Percentiles rank a stretch among this genome's conserved stretches.
phyloP scores from a whole-genome alignment of 169 alveolate species.

The Plasmodium vinckei region DNA sequence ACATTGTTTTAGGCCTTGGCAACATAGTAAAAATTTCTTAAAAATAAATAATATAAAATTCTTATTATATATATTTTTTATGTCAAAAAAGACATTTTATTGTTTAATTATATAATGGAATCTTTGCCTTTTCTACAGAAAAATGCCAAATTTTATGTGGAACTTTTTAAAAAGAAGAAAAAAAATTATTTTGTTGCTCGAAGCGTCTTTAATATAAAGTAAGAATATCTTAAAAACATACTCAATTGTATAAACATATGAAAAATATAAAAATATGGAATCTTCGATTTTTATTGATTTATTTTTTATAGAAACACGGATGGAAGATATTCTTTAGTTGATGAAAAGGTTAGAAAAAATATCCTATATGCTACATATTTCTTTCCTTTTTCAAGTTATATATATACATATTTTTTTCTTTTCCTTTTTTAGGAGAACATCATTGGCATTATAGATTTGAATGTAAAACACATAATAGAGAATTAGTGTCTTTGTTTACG shows the following conservation, averaged over 20 bases:
- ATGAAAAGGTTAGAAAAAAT: conserved; percentile 37
- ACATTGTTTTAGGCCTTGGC: conserved; percentile 26
- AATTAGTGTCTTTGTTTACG: neutral
- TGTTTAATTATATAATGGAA: neutral
- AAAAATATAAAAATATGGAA: neutral
- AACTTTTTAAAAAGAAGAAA: conserved; percentile 51
- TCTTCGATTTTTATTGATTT: neutral
- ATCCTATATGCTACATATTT: neutral
- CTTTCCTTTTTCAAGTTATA: neutral
- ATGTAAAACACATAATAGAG: conserved; percentile 38
- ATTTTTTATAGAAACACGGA: conserved; percentile 21
- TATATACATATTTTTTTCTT: conserved; percentile 1
- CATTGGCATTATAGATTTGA: conserved; percentile 71
- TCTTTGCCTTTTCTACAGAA: conserved; percentile 24
- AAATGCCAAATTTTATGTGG: conserved; percentile 48
- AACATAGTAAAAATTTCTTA: conserved; percentile 7
- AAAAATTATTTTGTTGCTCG: conserved; percentile 67
- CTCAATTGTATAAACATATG: neutral
- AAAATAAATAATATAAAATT: conserved; percentile 4
- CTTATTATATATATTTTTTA: neutral
- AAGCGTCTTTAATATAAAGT: conserved; percentile 55
- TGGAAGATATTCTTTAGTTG: conserved; percentile 40
- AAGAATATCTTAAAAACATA: neutral
- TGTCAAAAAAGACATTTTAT: neutral
- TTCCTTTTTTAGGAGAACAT: conserved; percentile 43